Percentiles rank a stretch among this genome's conserved stretches.
These are phyloP conservation scores for Silene uniflora DNA, from an alignment of 148 eudicot genomes.

Conservation along the genomic window DNA sequence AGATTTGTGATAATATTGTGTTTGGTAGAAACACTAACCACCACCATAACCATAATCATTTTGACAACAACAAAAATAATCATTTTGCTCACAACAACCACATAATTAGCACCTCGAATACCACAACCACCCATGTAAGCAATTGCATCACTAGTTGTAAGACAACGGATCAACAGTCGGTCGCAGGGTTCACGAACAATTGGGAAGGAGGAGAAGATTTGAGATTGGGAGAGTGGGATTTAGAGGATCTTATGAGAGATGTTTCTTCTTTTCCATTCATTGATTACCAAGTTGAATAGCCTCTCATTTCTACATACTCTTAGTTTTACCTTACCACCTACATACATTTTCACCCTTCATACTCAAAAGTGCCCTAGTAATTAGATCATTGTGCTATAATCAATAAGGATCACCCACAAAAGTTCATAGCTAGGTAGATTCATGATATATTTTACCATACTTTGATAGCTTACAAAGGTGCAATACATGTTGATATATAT, in stretches of 20 bases:
- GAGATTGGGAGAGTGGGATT: slow-evolving; percentile 77
- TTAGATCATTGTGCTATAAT: slow-evolving; percentile 22
- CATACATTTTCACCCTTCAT: slow-evolving; percentile 1
- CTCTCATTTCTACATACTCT: neutral
- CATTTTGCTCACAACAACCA: slow-evolving; percentile 35
- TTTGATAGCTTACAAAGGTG: too few relatives aligned
- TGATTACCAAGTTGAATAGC: slow-evolving; percentile 47
- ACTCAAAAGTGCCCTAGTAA: slow-evolving; percentile 24
- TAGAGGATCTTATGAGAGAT: slow-evolving; percentile 77
- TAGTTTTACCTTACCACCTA: neutral
- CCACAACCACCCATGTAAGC: slow-evolving; percentile 16
- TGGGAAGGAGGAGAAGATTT: slow-evolving; percentile 57
- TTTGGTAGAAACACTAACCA: slow-evolving; percentile 28
- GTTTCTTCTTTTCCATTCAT: slow-evolving; percentile 54
- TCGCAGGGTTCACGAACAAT: slow-evolving; percentile 26
- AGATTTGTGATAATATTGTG: slow-evolving; percentile 13
- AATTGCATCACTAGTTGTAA: slow-evolving; percentile 30
- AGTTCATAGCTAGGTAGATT: slow-evolving; percentile 13
- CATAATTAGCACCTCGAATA: slow-evolving; percentile 29
- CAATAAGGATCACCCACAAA: slow-evolving; percentile 27
- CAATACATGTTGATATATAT: too few relatives aligned
- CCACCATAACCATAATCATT: slow-evolving; percentile 15
- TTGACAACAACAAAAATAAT: slow-evolving; percentile 22
- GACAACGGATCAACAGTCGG: slow-evolving; percentile 15
- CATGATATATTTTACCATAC: slow-evolving; percentile 8